Percentiles rank a stretch among this genome's conserved stretches.
Evolutionary conservation across 202 grass and related monocot species (phyloP).

Genomic region (Hordeum pubiflorum): DNA sequence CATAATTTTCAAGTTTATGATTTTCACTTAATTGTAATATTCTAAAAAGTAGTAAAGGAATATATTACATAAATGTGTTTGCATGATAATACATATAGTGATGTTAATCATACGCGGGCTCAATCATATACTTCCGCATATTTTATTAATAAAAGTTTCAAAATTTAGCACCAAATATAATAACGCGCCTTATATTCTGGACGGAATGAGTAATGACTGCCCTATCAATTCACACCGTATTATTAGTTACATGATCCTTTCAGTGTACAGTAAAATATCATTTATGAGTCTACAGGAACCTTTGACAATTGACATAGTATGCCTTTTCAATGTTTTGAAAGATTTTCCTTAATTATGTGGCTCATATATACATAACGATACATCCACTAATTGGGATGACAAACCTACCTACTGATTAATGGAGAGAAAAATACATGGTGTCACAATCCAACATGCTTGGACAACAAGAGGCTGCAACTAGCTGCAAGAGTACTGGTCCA

Average conservation of each 20-base stretch:
- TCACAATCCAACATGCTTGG: not conserved
- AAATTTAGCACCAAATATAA: no score
- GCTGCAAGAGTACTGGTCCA: constrained; percentile 2
- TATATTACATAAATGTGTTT: not conserved
- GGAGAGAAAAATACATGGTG: not conserved
- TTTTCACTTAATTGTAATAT: not conserved
- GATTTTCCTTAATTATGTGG: not conserved
- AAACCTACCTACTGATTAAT: not conserved
- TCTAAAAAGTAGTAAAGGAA: not conserved
- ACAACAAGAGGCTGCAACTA: constrained; percentile 13
- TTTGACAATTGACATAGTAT: not conserved
- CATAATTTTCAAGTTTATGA: not conserved
- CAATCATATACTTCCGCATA: no score
- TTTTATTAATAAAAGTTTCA: no score
- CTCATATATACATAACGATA: not conserved
- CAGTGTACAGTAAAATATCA: not conserved
- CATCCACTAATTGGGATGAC: not conserved
- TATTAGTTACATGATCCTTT: not conserved
- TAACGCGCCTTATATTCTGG: not conserved
- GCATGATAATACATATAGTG: no score
- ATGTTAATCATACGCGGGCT: no score
- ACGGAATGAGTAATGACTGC: not conserved
- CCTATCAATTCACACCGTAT: not conserved
- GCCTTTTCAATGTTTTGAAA: not conserved
- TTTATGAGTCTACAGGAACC: not conserved